These are phyloP conservation scores for Penicillium hesseltinei DNA, from an alignment of 2,329 filamentous ascomycete genomes.

Conservation along the genomic window DNA sequence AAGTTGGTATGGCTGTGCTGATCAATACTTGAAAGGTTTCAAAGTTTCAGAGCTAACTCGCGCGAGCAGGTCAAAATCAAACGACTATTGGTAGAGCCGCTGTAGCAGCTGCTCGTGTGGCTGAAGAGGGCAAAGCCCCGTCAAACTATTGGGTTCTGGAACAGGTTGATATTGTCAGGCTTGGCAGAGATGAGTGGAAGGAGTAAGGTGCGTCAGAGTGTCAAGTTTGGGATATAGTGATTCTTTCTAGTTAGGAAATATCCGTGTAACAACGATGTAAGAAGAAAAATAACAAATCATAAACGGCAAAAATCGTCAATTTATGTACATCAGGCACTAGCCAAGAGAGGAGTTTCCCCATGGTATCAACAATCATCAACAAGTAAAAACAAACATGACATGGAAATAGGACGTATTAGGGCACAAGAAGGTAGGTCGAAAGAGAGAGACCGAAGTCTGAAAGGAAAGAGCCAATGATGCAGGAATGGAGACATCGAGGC, in stretches of 20 bases:
- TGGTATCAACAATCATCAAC: constrained; percentile 1
- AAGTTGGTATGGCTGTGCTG: constrained; percentile 23
- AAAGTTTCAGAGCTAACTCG: neutral
- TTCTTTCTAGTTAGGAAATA: neutral
- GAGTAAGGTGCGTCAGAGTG: constrained; percentile 3
- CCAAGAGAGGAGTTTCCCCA: neutral
- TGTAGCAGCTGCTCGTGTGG: constrained; percentile 28
- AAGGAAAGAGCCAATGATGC: neutral
- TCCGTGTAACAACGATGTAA: neutral
- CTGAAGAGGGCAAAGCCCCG: constrained; percentile 28
- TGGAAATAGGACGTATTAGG: neutral
- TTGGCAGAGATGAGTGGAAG: constrained; percentile 32
- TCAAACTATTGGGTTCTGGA: constrained; percentile 33
- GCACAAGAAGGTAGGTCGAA: neutral
- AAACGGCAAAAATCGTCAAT: neutral
- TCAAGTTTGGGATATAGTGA: too few relatives aligned
- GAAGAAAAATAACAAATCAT: neutral
- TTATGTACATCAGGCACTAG: neutral
- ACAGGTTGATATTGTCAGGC: constrained; percentile 29
- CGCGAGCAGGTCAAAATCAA: constrained; percentile 28
- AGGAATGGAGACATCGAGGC: neutral
- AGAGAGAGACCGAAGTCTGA: neutral
- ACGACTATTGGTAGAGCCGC: constrained; percentile 29
- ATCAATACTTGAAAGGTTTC: neutral
- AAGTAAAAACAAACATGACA: neutral